These are phyloP conservation scores for Moesziomyces antarcticus DNA, from an alignment of 1,284 basidiomycete genomes.

Conservation along the genomic window DNA sequence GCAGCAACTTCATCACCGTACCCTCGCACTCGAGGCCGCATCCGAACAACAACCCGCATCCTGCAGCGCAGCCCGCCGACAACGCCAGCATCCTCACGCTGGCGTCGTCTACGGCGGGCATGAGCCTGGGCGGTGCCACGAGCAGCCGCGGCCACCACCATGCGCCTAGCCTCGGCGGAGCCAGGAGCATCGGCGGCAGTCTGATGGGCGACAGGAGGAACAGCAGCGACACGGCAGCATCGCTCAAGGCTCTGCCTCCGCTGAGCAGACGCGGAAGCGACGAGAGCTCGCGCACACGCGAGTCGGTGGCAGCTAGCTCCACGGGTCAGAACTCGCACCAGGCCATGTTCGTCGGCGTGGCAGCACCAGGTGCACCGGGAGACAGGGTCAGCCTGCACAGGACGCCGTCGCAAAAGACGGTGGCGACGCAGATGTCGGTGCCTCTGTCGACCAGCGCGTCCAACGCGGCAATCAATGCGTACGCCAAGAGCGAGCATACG, in stretches of 20 bases:
- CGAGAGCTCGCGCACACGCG: constrained; percentile 49
- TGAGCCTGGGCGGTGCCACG: constrained; percentile 47
- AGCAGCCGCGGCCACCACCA: constrained; percentile 48
- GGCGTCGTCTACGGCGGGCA: constrained; percentile 79
- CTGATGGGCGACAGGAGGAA: constrained; percentile 59
- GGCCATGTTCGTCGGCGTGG: constrained; percentile 40
- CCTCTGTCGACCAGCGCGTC: constrained; percentile 53
- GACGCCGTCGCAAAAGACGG: constrained; percentile 58
- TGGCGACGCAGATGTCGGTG: constrained; percentile 59
- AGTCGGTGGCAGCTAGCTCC: constrained; percentile 51
- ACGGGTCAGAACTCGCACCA: constrained; percentile 55
- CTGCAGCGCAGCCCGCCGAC: constrained; percentile 85
- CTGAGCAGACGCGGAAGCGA: constrained; percentile 62
- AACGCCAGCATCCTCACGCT: constrained; percentile 92
- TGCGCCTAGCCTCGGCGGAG: constrained; percentile 52
- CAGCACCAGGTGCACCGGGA: constrained; percentile 28
- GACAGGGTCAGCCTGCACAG: constrained; percentile 54
- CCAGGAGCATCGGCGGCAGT: constrained; percentile 57
- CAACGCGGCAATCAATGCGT: constrained; percentile 29
- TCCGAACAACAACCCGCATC: constrained; percentile 92
- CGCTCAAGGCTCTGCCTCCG: constrained; percentile 61
- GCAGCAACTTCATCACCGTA: constrained; percentile 43
- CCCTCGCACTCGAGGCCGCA: constrained; percentile 89
- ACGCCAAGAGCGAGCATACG: constrained; percentile 30
- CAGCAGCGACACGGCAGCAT: constrained; percentile 60